phyloP scores from a whole-genome alignment of 768 basidiomycete genomes.

The Boletus rex-veris region DNA sequence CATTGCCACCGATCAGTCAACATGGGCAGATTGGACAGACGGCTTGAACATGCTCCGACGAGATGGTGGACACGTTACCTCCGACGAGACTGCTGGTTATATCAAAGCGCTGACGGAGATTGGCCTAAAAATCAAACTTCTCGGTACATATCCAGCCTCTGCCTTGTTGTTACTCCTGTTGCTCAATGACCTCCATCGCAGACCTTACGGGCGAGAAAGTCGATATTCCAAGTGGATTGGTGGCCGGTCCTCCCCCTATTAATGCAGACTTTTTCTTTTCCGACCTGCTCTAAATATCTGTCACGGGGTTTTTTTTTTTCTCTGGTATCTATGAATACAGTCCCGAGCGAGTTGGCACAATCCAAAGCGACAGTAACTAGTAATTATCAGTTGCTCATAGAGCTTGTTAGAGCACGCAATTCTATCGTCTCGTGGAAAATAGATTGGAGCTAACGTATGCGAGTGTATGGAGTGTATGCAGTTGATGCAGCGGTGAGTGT shows the following conservation, averaged over 20 bases:
- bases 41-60: slow-evolving; percentile 83
- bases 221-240: slow-evolving; percentile 78
- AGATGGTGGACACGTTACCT: slow-evolving; percentile 79
- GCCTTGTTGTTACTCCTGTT: neutral
- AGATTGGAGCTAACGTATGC: slow-evolving; percentile 11
- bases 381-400: slow-evolving; percentile 23
- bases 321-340: slow-evolving; percentile 7
- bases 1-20: slow-evolving; percentile 70
- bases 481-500: slow-evolving; percentile 49
- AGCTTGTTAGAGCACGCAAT: slow-evolving; percentile 21
- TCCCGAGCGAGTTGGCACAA: neutral
- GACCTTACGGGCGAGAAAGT: slow-evolving; percentile 88
- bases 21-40: slow-evolving; percentile 95
- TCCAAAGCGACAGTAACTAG: slow-evolving; percentile 6
- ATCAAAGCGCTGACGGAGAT: slow-evolving; percentile 87
- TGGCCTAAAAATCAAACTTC: slow-evolving; percentile 84
- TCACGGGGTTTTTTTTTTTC: too few relatives aligned
- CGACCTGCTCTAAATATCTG: slow-evolving; percentile 45
- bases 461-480: slow-evolving; percentile 40
- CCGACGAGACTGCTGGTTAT: slow-evolving; percentile 82
- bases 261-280: slow-evolving; percentile 88
- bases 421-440: slow-evolving; percentile 15
- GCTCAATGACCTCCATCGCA: slow-evolving; percentile 25
- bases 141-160: slow-evolving; percentile 50
- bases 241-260: slow-evolving; percentile 72